phyloP scores from a whole-genome alignment of 352 stramenopile species.

The Phytophthora pseudosyringae region DNA sequence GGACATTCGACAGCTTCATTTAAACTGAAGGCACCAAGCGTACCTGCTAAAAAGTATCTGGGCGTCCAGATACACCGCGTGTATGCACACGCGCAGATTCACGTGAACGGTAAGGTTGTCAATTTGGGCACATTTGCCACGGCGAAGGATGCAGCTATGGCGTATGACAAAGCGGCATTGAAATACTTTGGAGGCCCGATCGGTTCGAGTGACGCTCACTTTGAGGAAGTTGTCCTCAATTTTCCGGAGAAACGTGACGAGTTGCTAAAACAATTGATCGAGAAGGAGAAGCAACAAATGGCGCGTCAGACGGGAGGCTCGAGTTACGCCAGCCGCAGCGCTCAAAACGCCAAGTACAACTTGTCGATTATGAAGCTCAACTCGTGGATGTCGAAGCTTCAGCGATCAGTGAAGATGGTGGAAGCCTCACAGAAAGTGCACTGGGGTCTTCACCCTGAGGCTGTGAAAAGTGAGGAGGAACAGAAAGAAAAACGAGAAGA shows the following conservation, averaged over 20 bases:
- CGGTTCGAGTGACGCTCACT: constrained; percentile 41
- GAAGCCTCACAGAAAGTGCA: constrained; percentile 79
- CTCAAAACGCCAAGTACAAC: constrained; percentile 79
- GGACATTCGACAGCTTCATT: constrained; percentile 6
- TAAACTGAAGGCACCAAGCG: constrained; percentile 33
- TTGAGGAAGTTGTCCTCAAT: constrained; percentile 74
- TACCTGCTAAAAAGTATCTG: constrained; percentile 64
- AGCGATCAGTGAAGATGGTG: constrained; percentile 79
- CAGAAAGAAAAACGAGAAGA: constrained; percentile 36
- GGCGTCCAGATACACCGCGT: constrained; percentile 76
- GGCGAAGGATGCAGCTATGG: constrained; percentile 69
- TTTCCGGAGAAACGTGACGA: constrained; percentile 73
- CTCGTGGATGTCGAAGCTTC: constrained; percentile 69
- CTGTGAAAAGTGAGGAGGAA: constrained; percentile 33
- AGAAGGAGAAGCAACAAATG: constrained; percentile 68
- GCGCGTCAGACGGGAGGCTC: constrained; percentile 21
- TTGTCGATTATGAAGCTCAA: constrained; percentile 82
- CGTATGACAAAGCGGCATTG: constrained; percentile 84
- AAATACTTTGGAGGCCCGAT: constrained; percentile 73
- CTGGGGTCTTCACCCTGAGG: constrained; percentile 45
- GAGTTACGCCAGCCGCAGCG: constrained; percentile 56
- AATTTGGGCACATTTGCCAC: constrained; percentile 79
- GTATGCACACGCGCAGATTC: constrained; percentile 81
- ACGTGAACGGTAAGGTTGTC: constrained; percentile 78
- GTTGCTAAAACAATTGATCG: constrained; percentile 63